Percentiles rank a stretch among this genome's conserved stretches.
phyloP scores from a whole-genome alignment of 257 asterid genomes.

The Linderniella brevidens region DNA sequence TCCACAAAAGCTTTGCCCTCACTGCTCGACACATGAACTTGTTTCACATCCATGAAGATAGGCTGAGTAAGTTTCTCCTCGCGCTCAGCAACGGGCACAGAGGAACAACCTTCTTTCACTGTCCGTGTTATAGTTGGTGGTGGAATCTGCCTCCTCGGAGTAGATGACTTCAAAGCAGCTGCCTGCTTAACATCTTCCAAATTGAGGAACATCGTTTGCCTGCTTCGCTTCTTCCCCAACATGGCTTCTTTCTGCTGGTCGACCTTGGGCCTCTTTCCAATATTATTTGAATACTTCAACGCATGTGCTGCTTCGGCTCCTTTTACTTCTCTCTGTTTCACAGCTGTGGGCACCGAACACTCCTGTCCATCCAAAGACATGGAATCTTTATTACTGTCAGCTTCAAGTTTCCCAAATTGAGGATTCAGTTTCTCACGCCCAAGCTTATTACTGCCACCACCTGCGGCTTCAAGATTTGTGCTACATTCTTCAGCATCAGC shows the following conservation, averaged over 20 bases:
- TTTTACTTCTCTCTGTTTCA: conserved; percentile 59
- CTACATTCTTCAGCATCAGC: conserved; percentile 23
- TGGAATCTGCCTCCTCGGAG: conserved; percentile 89
- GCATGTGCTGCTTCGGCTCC: conserved; percentile 80
- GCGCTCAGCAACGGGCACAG: conserved; percentile 30
- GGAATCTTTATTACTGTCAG: conserved; percentile 39
- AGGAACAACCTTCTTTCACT: conserved; percentile 50
- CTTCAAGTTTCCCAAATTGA: conserved; percentile 30
- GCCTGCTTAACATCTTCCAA: conserved; percentile 87
- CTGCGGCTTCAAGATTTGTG: conserved; percentile 22
- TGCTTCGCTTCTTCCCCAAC: conserved; percentile 89
- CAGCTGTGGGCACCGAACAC: conserved; percentile 38
- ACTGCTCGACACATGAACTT: conserved; percentile 32
- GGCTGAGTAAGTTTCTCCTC: conserved; percentile 62
- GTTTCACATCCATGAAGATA: conserved; percentile 32
- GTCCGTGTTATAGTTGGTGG: conserved; percentile 56
- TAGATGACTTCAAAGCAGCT: conserved; percentile 53
- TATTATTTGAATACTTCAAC: conserved; percentile 41
- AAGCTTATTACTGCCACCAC: conserved; percentile 25
- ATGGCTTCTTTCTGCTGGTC: conserved; percentile 86
- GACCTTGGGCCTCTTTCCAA: conserved; percentile 72
- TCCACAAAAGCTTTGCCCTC: conserved; percentile 43
- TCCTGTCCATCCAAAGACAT: conserved; percentile 35
- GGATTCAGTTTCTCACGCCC: conserved; percentile 26
- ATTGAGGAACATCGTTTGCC: conserved; percentile 93